These are phyloP conservation scores for Cryptococcus deneoformans DNA, from an alignment of 1,284 basidiomycete species.

Conservation along the genomic window DNA sequence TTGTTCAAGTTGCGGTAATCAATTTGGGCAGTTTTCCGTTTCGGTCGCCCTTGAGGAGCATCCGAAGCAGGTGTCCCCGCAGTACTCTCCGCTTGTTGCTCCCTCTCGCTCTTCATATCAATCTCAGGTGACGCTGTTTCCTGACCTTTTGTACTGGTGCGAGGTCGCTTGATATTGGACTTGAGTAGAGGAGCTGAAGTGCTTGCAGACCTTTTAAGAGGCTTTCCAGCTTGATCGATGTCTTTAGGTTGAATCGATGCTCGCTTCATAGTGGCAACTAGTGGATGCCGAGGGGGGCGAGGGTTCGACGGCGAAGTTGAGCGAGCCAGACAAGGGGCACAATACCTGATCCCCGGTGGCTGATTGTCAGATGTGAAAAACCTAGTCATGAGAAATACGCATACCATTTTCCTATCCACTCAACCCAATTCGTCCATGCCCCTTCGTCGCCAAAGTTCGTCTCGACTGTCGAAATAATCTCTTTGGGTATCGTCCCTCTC, in stretches of 20 bases:
- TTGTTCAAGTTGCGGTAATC: conserved; percentile 49
- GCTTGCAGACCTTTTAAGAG: conserved; percentile 7
- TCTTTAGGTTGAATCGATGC: conserved; percentile 8
- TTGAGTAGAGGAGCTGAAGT: not conserved
- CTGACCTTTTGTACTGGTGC: too few relatives aligned
- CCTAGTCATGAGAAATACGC: conserved; percentile 5
- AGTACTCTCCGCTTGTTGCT: too few relatives aligned
- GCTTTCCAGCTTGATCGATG: not conserved
- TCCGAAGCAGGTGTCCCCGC: too few relatives aligned
- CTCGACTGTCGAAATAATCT: conserved; percentile 21
- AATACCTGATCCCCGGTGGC: conserved; percentile 27
- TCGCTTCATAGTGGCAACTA: conserved; percentile 30
- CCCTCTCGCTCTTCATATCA: too few relatives aligned
- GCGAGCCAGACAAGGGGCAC: conserved; percentile 26
- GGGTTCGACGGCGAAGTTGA: conserved; percentile 27
- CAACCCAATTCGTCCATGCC: conserved; percentile 41
- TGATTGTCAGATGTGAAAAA: not conserved
- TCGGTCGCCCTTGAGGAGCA: conserved; percentile 27
- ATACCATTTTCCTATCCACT: conserved; percentile 41
- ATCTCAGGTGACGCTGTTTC: too few relatives aligned
- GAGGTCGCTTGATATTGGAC: too few relatives aligned
- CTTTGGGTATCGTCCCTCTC: conserved; percentile 23
- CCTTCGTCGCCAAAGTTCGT: conserved; percentile 16
- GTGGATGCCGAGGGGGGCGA: conserved; percentile 26
- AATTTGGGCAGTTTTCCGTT: conserved; percentile 31